Evolutionary conservation across 192 early-diverging fungal species (phyloP).

Genomic region (Linnemannia zychae): DNA sequence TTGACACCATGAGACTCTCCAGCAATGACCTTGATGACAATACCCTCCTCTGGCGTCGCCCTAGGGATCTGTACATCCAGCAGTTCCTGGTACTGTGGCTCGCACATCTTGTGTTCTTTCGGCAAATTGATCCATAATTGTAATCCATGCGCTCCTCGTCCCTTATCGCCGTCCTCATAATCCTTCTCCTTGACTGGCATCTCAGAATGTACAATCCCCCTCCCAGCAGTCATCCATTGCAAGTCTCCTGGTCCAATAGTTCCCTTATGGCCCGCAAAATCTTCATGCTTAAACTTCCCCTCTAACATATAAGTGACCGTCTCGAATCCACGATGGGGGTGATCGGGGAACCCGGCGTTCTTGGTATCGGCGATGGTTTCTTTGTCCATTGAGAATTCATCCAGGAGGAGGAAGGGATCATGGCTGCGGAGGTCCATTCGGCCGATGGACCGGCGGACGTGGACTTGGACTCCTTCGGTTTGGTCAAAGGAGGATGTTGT

Average conservation of each 20-base stretch:
- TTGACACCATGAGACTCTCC: constrained; percentile 34
- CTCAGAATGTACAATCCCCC: constrained; percentile 73
- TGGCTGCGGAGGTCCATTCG: background rate
- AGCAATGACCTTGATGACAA: constrained; percentile 39
- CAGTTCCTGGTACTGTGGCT: constrained; percentile 57
- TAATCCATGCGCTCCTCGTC: constrained; percentile 37
- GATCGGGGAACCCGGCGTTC: constrained; percentile 46
- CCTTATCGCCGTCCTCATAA: constrained; percentile 4
- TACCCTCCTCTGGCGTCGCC: background rate
- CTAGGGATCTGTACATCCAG: constrained; percentile 30
- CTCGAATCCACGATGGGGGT: constrained; percentile 79
- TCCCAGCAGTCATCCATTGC: constrained; percentile 80
- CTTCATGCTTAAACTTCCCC: constrained; percentile 68
- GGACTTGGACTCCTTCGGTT: background rate
- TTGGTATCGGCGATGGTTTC: background rate
- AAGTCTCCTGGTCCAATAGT: constrained; percentile 61
- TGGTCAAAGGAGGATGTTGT: background rate
- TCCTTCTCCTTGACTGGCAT: constrained; percentile 35
- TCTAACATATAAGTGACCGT: constrained; percentile 74
- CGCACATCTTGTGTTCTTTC: constrained; percentile 60
- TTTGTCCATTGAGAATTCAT: constrained; percentile 1
- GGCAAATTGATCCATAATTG: constrained; percentile 79
- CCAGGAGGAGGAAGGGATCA: constrained; percentile 2
- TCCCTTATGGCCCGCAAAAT: constrained; percentile 67
- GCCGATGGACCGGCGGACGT: background rate